Percentiles rank a stretch among this genome's conserved stretches.
Evolutionary conservation across 805 yeast species (phyloP).

Genomic region (Citeromyces matritensis): DNA sequence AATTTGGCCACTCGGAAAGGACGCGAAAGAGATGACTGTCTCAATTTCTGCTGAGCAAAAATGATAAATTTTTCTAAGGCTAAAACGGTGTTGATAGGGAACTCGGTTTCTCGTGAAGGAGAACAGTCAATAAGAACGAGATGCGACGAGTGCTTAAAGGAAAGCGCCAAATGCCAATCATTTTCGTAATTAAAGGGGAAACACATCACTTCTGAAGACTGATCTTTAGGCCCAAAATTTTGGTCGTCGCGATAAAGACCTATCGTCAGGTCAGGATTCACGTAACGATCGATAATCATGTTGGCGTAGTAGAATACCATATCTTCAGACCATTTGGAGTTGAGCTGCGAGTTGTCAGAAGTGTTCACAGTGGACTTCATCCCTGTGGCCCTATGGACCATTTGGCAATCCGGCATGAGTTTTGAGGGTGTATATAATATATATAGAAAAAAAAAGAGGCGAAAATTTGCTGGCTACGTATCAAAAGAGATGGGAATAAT

Average conservation of each 20-base stretch:
- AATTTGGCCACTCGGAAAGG: conserved; percentile 9
- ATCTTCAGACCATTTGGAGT: conserved; percentile 11
- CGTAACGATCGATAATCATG: conserved; percentile 11
- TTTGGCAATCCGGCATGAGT: conserved; percentile 2
- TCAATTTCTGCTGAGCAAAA: conserved; percentile 11
- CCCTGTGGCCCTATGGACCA: conserved; percentile 10
- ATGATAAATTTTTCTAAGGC: conserved; percentile 12
- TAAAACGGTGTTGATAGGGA: conserved; percentile 10
- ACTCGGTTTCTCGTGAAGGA: conserved; percentile 3
- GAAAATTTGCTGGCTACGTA: too few species aligned
- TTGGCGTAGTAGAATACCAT: conserved; percentile 15
- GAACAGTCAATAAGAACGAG: conserved; percentile 13
- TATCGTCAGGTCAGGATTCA: conserved; percentile 2
- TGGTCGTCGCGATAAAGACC: conserved; percentile 9
- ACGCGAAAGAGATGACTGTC: conserved; percentile 11
- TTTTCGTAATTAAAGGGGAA: conserved; percentile 15
- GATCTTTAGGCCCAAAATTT: conserved; percentile 12
- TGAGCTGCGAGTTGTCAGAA: conserved; percentile 13
- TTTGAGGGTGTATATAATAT: conserved; percentile 1
- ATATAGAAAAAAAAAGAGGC: too few species aligned
- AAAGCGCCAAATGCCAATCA: conserved; percentile 18
- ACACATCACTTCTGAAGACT: conserved; percentile 8
- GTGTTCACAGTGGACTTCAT: conserved; percentile 10
- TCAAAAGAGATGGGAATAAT: too few species aligned
- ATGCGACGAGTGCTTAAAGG: conserved; percentile 9